These are phyloP conservation scores for Scheffersomyces segobiensis DNA, from an alignment of 1,139 yeast species.

Conservation along the genomic window DNA sequence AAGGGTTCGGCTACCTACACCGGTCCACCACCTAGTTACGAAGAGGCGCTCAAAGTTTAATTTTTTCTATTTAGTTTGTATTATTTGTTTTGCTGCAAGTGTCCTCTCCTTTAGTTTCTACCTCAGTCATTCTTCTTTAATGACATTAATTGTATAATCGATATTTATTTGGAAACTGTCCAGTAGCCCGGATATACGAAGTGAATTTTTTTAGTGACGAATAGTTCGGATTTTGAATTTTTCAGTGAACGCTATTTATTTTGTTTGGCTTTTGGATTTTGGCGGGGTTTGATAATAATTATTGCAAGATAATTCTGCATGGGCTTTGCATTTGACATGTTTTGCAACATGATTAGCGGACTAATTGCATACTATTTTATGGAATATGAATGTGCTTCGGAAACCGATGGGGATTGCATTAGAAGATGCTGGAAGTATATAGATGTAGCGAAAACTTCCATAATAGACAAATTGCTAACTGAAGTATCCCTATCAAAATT, in stretches of 20 bases:
- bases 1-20: conserved; percentile 54
- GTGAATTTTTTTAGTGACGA: not conserved
- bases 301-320: not conserved
- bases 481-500: not conserved
- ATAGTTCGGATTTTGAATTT: not conserved
- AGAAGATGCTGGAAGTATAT: not conserved
- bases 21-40: conserved; percentile 66
- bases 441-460: not conserved
- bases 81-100: not conserved
- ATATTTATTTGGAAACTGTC: not conserved
- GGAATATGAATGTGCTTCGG: not conserved
- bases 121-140: not conserved
- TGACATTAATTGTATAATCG: not conserved
- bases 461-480: not conserved
- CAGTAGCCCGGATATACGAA: not conserved
- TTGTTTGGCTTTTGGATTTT: too few relatives aligned
- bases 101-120: not conserved
- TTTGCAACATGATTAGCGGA: not conserved
- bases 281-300: not conserved
- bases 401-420: not conserved
- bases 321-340: not conserved
- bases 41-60: conserved; percentile 25
- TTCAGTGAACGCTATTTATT: not conserved
- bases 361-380: not conserved
- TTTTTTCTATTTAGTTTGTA: not conserved